These are phyloP conservation scores for Silybum marianum DNA, from an alignment of 129 eudicot genomes.

Conservation along the genomic window DNA sequence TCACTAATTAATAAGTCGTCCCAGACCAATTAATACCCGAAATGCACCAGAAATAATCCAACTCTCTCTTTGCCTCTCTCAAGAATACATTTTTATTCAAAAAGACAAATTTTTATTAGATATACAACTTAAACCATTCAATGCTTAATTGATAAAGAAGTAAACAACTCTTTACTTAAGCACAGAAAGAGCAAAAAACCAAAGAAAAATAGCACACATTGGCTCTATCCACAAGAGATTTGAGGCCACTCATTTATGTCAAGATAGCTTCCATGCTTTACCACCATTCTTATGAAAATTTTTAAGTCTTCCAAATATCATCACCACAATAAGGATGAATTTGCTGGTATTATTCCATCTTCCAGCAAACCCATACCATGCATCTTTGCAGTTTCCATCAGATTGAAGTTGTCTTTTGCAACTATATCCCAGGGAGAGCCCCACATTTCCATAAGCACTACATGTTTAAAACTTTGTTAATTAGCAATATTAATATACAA, in stretches of 20 bases:
- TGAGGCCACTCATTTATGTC: neutral
- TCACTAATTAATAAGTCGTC: too few relatives aligned
- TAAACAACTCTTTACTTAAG: too few relatives aligned
- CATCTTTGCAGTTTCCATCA: conserved; percentile 21
- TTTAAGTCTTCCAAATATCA: conserved; percentile 49
- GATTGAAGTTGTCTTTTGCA: conserved; percentile 27
- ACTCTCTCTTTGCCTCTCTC: too few relatives aligned
- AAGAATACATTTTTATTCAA: too few relatives aligned
- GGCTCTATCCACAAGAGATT: neutral
- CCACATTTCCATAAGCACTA: conserved; percentile 43
- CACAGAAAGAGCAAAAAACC: too few relatives aligned
- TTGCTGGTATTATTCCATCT: conserved; percentile 40
- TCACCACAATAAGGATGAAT: conserved; percentile 35
- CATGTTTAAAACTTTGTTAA: neutral
- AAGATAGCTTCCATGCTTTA: neutral
- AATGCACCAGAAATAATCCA: too few relatives aligned
- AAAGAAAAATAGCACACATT: too few relatives aligned
- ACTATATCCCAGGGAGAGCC: conserved; percentile 42
- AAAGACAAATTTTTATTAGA: too few relatives aligned
- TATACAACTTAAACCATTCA: too few relatives aligned
- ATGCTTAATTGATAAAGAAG: too few relatives aligned
- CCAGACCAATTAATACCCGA: too few relatives aligned
- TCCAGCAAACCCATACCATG: conserved; percentile 39
- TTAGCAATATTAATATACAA: too few relatives aligned
- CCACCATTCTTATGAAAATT: conserved; percentile 30